Base-by-base conservation (phyloP, 306 rosid genomes). In the Lithocarpus polystachyus region DNA sequence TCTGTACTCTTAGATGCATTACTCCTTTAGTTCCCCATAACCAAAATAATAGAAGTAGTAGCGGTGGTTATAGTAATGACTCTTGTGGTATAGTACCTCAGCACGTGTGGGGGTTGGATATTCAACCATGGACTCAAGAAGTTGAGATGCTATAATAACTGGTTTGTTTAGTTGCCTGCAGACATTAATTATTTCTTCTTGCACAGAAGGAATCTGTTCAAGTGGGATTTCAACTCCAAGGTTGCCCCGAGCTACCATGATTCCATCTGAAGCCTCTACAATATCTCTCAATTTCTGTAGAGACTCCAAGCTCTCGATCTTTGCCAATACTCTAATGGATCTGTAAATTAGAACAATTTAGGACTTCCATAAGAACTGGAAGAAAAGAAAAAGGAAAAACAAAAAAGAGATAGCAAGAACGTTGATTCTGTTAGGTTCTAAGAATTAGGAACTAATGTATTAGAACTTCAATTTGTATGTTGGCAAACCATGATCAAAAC, bases 31-130 rank as follows among this genome's bases (percentile, higher is more conserved):
- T 31, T 8, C 22, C 1, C n/a, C 70, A 17, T 13, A 6, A 5
- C 3, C 40, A 62, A 62, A 61, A 62, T 14, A 5, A 26, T 59
- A 23, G 5, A 12, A 59, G 67, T 24, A 23, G 35, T 62, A 35
- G 71, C 8, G n/a, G 31, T 10, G 2, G 31, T 59, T 1, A 48
- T 3, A 23, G 29, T 23, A 20, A 67, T 67, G 19, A 23, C n/a
- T 33, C 24, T 33, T 18, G 17, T 67, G 35, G 51, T 19, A n/a
- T 60, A 35, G 53, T 85, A 92, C 98, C 97, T 94, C 98, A 4
- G 97, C 98, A 0, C 94, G 94, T 18, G 98, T 92, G 75, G 98
- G 98, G n/a, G 96, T 94, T 78, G 98, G 98, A 83, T 94, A 94
- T 85, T 94, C 97, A 43, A 92, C 85, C 97, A 92, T 94, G 37